phyloP scores from a whole-genome alignment of 495 filamentous ascomycete species.

The Aspergillus asperescens region DNA sequence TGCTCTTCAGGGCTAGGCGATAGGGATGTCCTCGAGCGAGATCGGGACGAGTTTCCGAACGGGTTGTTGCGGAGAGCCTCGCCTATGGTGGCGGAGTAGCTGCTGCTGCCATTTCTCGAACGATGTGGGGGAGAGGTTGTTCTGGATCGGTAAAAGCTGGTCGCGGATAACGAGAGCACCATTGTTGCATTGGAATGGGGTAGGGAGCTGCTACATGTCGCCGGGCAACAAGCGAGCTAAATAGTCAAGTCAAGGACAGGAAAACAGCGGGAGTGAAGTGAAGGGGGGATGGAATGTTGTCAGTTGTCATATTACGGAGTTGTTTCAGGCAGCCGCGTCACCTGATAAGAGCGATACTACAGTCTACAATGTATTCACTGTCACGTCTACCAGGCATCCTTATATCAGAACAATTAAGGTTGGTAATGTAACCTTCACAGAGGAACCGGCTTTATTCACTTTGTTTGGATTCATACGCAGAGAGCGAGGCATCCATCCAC shows the following conservation, averaged over 20 bases:
- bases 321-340: neutral
- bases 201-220: constrained; percentile 34
- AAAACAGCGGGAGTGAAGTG: neutral
- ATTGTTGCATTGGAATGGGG: constrained; percentile 19
- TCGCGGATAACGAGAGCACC: constrained; percentile 42
- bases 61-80: constrained; percentile 44
- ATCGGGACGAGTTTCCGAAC: constrained; percentile 35
- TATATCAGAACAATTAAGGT: too few relatives aligned
- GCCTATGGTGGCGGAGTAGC: constrained; percentile 33
- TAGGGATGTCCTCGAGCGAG: constrained; percentile 23
- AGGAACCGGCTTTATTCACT: too few relatives aligned
- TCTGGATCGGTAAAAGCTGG: constrained; percentile 36
- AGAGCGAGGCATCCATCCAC: too few relatives aligned
- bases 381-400: too few relatives aligned
- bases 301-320: neutral
- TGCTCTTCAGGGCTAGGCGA: constrained; percentile 26
- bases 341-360: neutral
- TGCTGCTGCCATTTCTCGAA: constrained; percentile 8
- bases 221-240: neutral
- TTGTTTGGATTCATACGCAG: too few relatives aligned
- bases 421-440: too few relatives aligned
- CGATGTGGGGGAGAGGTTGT: constrained; percentile 29
- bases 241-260: neutral
- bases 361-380: neutral
- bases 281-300: neutral